Conservation (phyloP, 2,329 filamentous ascomycete species). For the Aspergillus intermedius region DNA sequence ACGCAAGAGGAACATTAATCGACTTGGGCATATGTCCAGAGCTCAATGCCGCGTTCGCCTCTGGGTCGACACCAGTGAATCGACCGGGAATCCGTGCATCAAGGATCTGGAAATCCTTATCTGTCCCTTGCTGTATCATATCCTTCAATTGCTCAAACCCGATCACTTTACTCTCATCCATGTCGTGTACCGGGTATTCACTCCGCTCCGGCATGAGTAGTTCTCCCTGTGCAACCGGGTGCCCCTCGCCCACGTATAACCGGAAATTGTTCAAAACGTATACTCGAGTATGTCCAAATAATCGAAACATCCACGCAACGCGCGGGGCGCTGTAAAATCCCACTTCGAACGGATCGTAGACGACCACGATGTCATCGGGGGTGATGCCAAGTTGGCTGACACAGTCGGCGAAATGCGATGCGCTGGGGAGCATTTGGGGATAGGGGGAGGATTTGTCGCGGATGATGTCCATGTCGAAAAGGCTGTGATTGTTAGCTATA, state of each 20-base stretch:
- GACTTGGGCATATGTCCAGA: slow-evolving; percentile 21
- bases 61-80: slow-evolving; percentile 13
- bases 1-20: slow-evolving; percentile 20
- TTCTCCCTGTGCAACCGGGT: slow-evolving; percentile 10
- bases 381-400: slow-evolving; percentile 16
- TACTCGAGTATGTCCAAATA: slow-evolving; percentile 21
- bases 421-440: slow-evolving; percentile 23
- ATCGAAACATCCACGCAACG: slow-evolving; percentile 21
- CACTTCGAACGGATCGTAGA: slow-evolving; percentile 23
- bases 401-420: slow-evolving; percentile 14
- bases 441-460: slow-evolving; percentile 17
- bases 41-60: slow-evolving; percentile 10
- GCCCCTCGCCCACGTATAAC: slow-evolving; percentile 14
- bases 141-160: slow-evolving; percentile 11
- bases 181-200: slow-evolving; percentile 3
- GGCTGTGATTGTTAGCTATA: slow-evolving; percentile 11
- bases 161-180: slow-evolving; percentile 5
- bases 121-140: neutral
- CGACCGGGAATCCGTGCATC: slow-evolving; percentile 15
- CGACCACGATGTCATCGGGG: slow-evolving; percentile 19
- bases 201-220: neutral
- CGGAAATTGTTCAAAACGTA: slow-evolving; percentile 27
- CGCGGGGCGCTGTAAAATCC: slow-evolving; percentile 25
- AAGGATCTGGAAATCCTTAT: slow-evolving; percentile 11
- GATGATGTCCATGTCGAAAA: slow-evolving; percentile 24